These are phyloP conservation scores for Eimeria maxima DNA, from an alignment of 169 alveolate species.

Conservation along the genomic window DNA sequence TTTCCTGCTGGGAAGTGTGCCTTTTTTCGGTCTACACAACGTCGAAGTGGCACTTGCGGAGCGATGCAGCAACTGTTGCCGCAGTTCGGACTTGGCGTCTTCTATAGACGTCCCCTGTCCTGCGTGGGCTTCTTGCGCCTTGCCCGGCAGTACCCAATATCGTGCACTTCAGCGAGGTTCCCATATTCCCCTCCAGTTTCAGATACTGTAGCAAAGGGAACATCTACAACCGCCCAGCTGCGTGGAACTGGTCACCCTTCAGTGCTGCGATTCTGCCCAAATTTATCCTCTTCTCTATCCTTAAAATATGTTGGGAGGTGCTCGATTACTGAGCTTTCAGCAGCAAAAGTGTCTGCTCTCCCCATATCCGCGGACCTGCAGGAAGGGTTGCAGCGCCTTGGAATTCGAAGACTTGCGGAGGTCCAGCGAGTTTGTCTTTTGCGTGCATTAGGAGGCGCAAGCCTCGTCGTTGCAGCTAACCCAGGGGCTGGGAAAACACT, in stretches of 20 bases:
- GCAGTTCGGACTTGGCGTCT: not conserved
- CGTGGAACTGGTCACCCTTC: not conserved
- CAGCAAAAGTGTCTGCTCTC: conserved; percentile 61
- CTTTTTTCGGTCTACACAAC: not conserved
- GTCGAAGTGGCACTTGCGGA: not conserved
- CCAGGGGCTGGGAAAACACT: conserved; percentile 98
- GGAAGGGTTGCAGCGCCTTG: conserved; percentile 62
- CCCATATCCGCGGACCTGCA: conserved; percentile 51
- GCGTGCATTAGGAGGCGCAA: conserved; percentile 77
- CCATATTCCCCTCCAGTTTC: not conserved
- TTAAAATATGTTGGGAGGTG: not conserved
- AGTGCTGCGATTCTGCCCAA: not conserved
- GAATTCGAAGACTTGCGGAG: conserved; percentile 43
- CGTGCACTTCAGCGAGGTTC: not conserved
- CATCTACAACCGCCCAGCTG: not conserved
- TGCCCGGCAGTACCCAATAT: not conserved
- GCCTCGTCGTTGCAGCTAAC: conserved; percentile 88
- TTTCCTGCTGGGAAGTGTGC: not conserved
- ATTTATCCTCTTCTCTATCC: not conserved
- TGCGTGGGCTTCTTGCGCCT: not conserved
- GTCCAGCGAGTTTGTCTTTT: conserved; percentile 64
- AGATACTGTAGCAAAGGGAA: not conserved
- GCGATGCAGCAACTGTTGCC: conserved; percentile 10
- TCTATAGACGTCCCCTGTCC: not conserved
- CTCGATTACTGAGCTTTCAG: conserved; percentile 46